A percentile compares a stretch with the other conserved stretches of the same genome.
Evolutionary conservation across 1,139 yeast genomes (phyloP).

Genomic region (Diutina scorzettiae): DNA sequence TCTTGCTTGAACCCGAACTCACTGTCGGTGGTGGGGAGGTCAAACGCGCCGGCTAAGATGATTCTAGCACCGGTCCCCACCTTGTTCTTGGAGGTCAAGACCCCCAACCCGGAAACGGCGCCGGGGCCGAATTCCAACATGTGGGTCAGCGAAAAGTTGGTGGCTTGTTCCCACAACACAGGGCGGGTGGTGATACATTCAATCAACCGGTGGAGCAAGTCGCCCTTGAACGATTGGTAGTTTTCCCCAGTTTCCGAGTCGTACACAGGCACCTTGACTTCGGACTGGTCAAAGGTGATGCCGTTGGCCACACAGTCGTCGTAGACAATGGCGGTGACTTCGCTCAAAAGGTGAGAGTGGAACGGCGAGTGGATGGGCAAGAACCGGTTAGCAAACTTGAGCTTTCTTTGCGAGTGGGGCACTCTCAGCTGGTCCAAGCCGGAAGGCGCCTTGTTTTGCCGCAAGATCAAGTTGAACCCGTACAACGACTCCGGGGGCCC

Average conservation of each 20-base stretch:
- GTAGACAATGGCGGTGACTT: conserved; percentile 56
- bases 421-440: conserved; percentile 93
- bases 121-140: conserved; percentile 97
- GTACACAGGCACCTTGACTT: conserved; percentile 72
- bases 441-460: conserved; percentile 90
- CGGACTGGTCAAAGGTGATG: conserved; percentile 42
- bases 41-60: conserved; percentile 86
- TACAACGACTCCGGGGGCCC: conserved; percentile 99
- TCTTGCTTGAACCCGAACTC: conserved; percentile 96
- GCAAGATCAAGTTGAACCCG: conserved; percentile 83
- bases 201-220: conserved; percentile 46
- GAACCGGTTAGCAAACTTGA: conserved; percentile 86
- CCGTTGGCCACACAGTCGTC: conserved; percentile 47
- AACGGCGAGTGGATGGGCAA: conserved; percentile 94
- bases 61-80: conserved; percentile 98
- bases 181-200: conserved; percentile 80
- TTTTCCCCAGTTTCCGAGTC: conserved; percentile 85
- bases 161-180: conserved; percentile 91
- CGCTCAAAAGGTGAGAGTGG: conserved; percentile 77
- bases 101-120: conserved; percentile 94
- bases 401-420: conserved; percentile 86
- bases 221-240: conserved; percentile 30
- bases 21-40: conserved; percentile 44
- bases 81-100: conserved; percentile 90
- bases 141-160: conserved; percentile 72